These are phyloP conservation scores for Pythium chondricola DNA, from an alignment of 352 stramenopile species.

Conservation along the genomic window DNA sequence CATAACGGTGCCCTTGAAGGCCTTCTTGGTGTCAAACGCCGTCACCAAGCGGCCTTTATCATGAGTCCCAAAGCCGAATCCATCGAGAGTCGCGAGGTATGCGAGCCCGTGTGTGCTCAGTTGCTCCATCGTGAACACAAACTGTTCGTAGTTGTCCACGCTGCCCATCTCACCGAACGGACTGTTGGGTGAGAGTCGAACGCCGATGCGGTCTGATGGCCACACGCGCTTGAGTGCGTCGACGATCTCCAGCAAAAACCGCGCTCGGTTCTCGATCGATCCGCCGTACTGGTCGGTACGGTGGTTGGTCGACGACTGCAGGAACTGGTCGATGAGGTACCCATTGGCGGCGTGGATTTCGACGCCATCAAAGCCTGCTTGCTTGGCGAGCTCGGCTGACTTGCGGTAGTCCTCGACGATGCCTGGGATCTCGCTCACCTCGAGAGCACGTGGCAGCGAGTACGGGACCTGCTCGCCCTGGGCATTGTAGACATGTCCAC, in stretches of 20 bases:
- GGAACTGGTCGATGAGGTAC: constrained; percentile 83
- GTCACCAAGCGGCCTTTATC: constrained; percentile 21
- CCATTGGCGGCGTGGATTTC: constrained; percentile 83
- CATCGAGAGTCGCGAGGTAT: constrained; percentile 50
- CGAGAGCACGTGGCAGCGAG: constrained; percentile 39
- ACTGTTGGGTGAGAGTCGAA: constrained; percentile 24
- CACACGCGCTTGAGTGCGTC: constrained; percentile 16
- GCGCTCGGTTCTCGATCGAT: constrained; percentile 46
- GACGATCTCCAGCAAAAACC: constrained; percentile 48
- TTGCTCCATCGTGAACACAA: constrained; percentile 24
- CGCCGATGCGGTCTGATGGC: constrained; percentile 4
- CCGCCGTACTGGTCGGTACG: constrained; percentile 68
- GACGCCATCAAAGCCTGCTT: constrained; percentile 20
- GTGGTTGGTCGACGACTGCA: constrained; percentile 52
- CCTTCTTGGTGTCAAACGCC: constrained; percentile 20
- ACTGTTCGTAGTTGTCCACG: constrained; percentile 33
- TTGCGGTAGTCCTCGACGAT: constrained; percentile 49
- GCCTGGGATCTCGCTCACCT: constrained; percentile 43
- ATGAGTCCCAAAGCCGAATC: constrained; percentile 37
- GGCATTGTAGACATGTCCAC: constrained; percentile 16
- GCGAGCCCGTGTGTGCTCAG: constrained; percentile 30
- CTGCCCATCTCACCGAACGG: constrained; percentile 30
- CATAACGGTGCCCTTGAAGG: constrained; percentile 31
- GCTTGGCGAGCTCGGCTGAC: constrained; percentile 37
- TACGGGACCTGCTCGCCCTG: constrained; percentile 10